These are phyloP conservation scores for Populus ilicifolia DNA, from an alignment of 345 rosid genomes.

Conservation along the genomic window DNA sequence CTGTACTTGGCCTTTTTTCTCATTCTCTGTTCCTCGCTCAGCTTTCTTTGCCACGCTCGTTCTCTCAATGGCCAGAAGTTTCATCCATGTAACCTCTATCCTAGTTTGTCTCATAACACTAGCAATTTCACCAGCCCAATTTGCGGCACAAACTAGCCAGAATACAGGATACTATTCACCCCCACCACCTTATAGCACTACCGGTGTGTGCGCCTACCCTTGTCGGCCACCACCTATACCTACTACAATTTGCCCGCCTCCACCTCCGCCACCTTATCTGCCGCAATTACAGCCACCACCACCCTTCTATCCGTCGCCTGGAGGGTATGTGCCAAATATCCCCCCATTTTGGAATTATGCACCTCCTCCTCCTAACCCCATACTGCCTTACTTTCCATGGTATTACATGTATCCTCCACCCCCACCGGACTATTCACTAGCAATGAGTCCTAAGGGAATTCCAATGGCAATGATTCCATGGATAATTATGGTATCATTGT, in stretches of 20 bases:
- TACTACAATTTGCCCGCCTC: conserved; percentile 30
- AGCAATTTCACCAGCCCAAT: conserved; percentile 4
- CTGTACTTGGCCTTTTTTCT: neutral
- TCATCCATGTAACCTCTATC: conserved; percentile 1
- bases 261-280: conserved; percentile 11
- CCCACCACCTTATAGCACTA: neutral
- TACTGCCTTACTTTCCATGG: conserved; percentile 50
- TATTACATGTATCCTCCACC: conserved; percentile 49
- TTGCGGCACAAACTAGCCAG: conserved; percentile 13
- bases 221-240: conserved; percentile 40
- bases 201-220: conserved; percentile 25
- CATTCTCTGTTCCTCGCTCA: too few species aligned
- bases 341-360: conserved; percentile 7
- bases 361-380: conserved; percentile 60
- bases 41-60: neutral
- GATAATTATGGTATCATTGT: neutral
- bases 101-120: too few species aligned
- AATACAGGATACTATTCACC: neutral
- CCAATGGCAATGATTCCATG: neutral
- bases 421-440: conserved; percentile 21
- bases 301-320: neutral
- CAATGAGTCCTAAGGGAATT: neutral
- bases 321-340: neutral
- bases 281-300: neutral
- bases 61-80: conserved; percentile 11